These are phyloP conservation scores for Fusarium buharicum DNA, from an alignment of 2,329 filamentous ascomycete genomes.

Conservation along the genomic window DNA sequence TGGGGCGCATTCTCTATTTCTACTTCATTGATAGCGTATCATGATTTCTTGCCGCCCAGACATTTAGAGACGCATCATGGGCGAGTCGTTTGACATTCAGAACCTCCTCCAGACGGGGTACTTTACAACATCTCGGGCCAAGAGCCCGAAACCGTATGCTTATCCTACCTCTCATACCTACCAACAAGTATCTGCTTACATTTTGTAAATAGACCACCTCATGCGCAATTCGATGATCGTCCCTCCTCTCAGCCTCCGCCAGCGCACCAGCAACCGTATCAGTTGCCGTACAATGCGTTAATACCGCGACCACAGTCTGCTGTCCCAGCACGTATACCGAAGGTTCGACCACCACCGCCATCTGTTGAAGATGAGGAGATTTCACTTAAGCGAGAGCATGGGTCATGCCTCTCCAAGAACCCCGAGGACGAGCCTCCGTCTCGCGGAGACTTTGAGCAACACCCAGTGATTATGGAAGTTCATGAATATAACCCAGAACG, in stretches of 20 bases:
- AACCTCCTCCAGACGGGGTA: slow-evolving; percentile 61
- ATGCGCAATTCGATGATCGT: slow-evolving; percentile 32
- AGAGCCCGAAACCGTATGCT: slow-evolving; percentile 46
- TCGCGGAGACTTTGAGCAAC: slow-evolving; percentile 74
- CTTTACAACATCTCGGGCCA: slow-evolving; percentile 60
- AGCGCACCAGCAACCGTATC: slow-evolving; percentile 26
- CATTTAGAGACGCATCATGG: slow-evolving; percentile 53
- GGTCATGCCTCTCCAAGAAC: slow-evolving; percentile 46
- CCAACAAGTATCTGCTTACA: slow-evolving; percentile 26
- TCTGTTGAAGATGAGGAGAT: slow-evolving; percentile 75
- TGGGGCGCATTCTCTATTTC: slow-evolving; percentile 21
- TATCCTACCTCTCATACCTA: no score
- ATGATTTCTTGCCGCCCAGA: slow-evolving; percentile 36
- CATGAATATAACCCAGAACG: slow-evolving; percentile 69
- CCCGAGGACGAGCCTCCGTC: slow-evolving; percentile 66
- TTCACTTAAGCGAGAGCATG: slow-evolving; percentile 70
- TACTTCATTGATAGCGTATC: slow-evolving; percentile 30
- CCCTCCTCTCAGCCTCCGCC: slow-evolving; percentile 30
- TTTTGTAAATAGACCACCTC: slow-evolving; percentile 26
- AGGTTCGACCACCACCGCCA: slow-evolving; percentile 67
- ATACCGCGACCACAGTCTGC: slow-evolving; percentile 31
- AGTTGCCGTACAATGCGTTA: slow-evolving; percentile 35
- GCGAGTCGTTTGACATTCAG: slow-evolving; percentile 57
- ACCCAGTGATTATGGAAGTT: slow-evolving; percentile 73
- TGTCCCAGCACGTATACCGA: slow-evolving; percentile 33